Evolutionary conservation across 2,329 filamentous ascomycete genomes (phyloP), one percentile per base, ranked within the genome.

Genomic region (Talaromyces rugulosus): DNA sequence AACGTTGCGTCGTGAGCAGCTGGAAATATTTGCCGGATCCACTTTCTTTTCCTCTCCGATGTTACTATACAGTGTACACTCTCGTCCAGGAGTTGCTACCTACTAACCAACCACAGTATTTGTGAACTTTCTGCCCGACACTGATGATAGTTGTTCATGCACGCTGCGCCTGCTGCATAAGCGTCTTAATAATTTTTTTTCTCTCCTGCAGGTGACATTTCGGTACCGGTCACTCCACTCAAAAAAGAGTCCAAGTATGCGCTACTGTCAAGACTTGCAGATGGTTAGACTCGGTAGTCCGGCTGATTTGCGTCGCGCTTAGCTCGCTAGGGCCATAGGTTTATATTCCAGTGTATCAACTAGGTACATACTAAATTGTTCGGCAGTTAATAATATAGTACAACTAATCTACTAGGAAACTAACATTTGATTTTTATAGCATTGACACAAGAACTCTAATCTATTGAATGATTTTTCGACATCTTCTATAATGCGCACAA

Each of bases 281-380:
- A 52, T 54, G 36, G 36, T 7, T 40, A 14, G 36, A 40, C 6
- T n/a, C 36, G 36, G 14, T 16, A n/a, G 14, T 40, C 36, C 36
- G 36, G 36, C 36, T 40, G 36, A 40, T 58, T 53, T 61, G 18
- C 14, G 28, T 57, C 44, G 50, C 60, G 60, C 60, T 54, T 61
- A 61, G 7, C 47, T 36, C 55, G 34, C 44, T 58, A 50, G 18
- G 47, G 44, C 31, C 6, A 6, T 2, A n/a, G 16, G 36, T n/a
- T 7, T n/a, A n/a, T n/a, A 40, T 40, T 40, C 14, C 36, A 40
- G 36, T 5, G 16, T 5, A 40, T 40, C 14, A 14, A 36, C 34
- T 36, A 36, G 4, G 34, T 36, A 36, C 34, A 1, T n/a, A 40
- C 36, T 40, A 40, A 40, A 14, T n/a, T 34, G 33, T n/a, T 14